Base-by-base conservation (phyloP, 805 yeast genomes). In the Metschnikowia continentalis region DNA sequence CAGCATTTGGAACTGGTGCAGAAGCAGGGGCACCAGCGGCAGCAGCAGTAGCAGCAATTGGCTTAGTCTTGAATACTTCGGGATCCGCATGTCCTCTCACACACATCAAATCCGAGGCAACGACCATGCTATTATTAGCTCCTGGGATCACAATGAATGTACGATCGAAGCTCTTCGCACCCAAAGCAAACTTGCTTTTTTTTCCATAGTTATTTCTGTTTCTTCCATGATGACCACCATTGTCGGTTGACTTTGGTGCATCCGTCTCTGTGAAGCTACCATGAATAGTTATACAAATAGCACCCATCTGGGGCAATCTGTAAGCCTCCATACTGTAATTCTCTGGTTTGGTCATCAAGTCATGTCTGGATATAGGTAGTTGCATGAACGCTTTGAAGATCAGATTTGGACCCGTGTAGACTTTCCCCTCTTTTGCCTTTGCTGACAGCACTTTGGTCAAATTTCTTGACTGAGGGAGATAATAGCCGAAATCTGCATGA, bases 141-240 rank as follows among this genome's bases (percentile, higher is more conserved):
- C 84, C 86, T 1, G 84, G 84, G 13, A 88, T 83, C 1, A 90
- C 84, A n/a, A 88, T 74, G 64, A 94, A 83, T 0, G 85, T 77
- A 62, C 99, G 78, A 66, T 94, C 99, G 67, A 94, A 94, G 8
- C 94, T 82, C 64, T 94, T 86, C 57, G 75, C 76, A 5, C 80
- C 71, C 35, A 84, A 68, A 32, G 76, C 65, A 19, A 64, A 49
- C 50, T 67, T 69, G 46, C 43, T 49, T 48, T 71, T 70, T 45
- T 63, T 61, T 52, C 53, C 51, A 46, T 50, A 39, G 26, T 55
- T 47, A 47, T 53, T 56, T 14, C 62, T 59, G 43, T 53, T 51
- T 35, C 54, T 47, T 32, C 55, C 52, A 52, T 49, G 48, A 52
- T 51, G 46, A 54, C 48, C 60, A 14, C 55, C 41, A 15, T 58